Evolutionary conservation across 495 filamentous ascomycete species (phyloP), one percentile per base, ranked within the genome.

Genomic region (Neurospora discreta): DNA sequence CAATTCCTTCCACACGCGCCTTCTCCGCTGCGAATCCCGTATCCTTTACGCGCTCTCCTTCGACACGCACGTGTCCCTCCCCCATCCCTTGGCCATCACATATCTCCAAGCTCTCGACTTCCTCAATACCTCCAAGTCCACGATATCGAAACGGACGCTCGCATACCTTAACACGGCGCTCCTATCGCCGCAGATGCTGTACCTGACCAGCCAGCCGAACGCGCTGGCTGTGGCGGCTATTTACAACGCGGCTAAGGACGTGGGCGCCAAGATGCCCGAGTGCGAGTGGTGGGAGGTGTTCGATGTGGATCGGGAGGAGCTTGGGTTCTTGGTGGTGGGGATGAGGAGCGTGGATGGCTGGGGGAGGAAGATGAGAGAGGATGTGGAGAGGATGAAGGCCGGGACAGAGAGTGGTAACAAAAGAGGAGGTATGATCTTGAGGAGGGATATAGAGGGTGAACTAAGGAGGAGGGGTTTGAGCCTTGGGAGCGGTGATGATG

Each of bases 241-340:
- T 20, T 99, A 98, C 78, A 87, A 94, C 20, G 92, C 94, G 10
- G 90, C 93, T n/a, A 87, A 91, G 33, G 94, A 98, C 71, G 78
- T 89, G 3, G 89, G 85, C 0, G 87, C 91, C 39, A 93, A 91
- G 78, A 84, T 98, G 80, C 91, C 95, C 3, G 90, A 90, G 68
- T 85, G 83, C 33, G 90, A 93, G 69, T 99, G 95, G 95, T 99
- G 95, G 95, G 94, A 96, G 81, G 92, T 98, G 1, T 98, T 99
- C 80, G 95, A 99, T 82, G 92, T 94, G n/a, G 95, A 98, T 68
- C 85, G 96, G 26, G 95, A 99, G 85, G 94, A 97, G 79, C 83
- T 98, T 68, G 95, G 95, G 4, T 98, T 98, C 76, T 77, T 99
- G 74, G 95, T 97, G 15, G 92, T 97, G 36, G 94, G 84, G 0